phyloP scores from a whole-genome alignment of 2,329 filamentous ascomycete genomes.

The Aureobasidium namibiae region DNA sequence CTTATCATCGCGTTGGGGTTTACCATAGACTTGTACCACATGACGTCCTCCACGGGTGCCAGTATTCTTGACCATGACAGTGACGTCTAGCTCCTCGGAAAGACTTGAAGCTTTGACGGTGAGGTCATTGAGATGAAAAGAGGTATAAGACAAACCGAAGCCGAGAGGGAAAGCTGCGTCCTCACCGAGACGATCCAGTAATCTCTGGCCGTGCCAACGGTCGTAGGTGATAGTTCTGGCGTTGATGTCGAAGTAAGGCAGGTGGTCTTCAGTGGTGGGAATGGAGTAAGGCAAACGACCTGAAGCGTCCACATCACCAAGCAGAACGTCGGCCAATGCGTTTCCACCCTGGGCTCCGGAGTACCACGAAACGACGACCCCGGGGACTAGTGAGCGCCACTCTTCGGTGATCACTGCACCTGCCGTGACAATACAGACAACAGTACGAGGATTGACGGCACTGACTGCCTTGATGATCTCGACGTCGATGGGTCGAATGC shows the following conservation, averaged over 20 bases:
- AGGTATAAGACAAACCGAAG: not conserved
- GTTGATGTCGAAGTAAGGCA: constrained; percentile 20
- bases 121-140: not conserved
- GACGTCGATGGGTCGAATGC: constrained; percentile 9
- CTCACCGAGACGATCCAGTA: constrained; percentile 19
- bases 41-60: not conserved
- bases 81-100: not conserved
- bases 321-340: constrained; percentile 15
- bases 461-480: constrained; percentile 13
- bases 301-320: constrained; percentile 13
- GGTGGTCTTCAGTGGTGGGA: constrained; percentile 17
- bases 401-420: not conserved
- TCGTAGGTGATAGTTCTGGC: constrained; percentile 20
- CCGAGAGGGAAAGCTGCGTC: constrained; percentile 15
- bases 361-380: constrained; percentile 14
- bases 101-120: not conserved
- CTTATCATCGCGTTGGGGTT: not conserved
- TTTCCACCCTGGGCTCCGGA: constrained; percentile 15
- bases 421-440: not conserved
- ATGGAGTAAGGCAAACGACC: constrained; percentile 16
- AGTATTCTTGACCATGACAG: not conserved
- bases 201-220: constrained; percentile 21
- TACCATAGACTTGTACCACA: not conserved
- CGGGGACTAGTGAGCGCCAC: not conserved
- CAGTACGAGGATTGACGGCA: not conserved